Evolutionary conservation across 1,284 basidiomycete species (phyloP).

Genomic region (Porodaedalea pini): DNA sequence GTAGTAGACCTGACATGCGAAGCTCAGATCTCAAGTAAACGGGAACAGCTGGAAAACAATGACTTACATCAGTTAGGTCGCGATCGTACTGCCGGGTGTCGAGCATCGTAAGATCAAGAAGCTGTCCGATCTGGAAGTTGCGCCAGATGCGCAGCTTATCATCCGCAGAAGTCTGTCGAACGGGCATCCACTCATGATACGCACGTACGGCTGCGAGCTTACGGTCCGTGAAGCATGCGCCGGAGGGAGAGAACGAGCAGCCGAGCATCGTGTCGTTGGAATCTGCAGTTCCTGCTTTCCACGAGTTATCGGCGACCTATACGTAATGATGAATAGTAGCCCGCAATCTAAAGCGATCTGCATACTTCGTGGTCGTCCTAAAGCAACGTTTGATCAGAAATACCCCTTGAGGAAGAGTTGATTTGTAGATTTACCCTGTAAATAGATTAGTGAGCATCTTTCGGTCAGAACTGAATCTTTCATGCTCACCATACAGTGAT

Average conservation of each 20-base stretch:
- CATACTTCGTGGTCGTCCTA: constrained; percentile 56
- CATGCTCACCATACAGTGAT: constrained; percentile 53
- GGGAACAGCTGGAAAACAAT: not conserved
- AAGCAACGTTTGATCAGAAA: not conserved
- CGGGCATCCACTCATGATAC: constrained; percentile 72
- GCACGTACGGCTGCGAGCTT: constrained; percentile 61
- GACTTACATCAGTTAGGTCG: constrained; percentile 54
- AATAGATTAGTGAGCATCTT: not conserved
- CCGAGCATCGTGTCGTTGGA: constrained; percentile 57
- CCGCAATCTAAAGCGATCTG: not conserved
- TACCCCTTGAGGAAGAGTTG: not conserved
- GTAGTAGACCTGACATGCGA: constrained; percentile 43
- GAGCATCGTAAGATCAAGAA: constrained; percentile 58
- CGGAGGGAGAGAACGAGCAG: constrained; percentile 52
- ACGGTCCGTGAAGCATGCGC: constrained; percentile 59
- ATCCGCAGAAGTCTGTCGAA: constrained; percentile 56
- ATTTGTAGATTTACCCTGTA: not conserved
- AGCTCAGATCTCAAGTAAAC: not conserved
- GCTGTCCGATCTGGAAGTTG: constrained; percentile 61
- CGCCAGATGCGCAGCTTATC: constrained; percentile 67
- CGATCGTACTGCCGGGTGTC: constrained; percentile 66
- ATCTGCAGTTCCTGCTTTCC: constrained; percentile 62
- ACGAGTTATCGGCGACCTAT: constrained; percentile 58
- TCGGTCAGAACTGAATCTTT: not conserved
- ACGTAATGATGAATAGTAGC: not conserved